These are phyloP conservation scores for Hyphopichia burtonii DNA, from an alignment of 1,139 yeast genomes.

Conservation along the genomic window DNA sequence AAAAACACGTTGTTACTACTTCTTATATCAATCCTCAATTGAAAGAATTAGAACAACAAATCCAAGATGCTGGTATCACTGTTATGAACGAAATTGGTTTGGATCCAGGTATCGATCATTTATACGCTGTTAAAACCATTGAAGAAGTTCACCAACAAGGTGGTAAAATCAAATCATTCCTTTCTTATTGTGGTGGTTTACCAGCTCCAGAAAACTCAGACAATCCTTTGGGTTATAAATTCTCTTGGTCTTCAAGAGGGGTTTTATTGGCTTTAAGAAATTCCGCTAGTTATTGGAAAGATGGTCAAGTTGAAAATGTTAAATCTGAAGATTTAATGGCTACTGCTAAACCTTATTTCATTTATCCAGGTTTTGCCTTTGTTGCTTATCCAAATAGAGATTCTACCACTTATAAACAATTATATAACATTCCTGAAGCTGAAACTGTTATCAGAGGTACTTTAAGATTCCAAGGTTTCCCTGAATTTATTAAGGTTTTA, in stretches of 20 bases:
- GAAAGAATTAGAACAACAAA: slow-evolving; percentile 73
- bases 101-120: slow-evolving; percentile 98
- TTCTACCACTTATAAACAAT: slow-evolving; percentile 88
- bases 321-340: slow-evolving; percentile 92
- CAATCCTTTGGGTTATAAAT: slow-evolving; percentile 97
- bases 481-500: slow-evolving; percentile 91
- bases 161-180: slow-evolving; percentile 90
- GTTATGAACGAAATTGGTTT: slow-evolving; percentile 93
- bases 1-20: slow-evolving; percentile 93
- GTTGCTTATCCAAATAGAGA: slow-evolving; percentile 98
- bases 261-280: slow-evolving; percentile 93
- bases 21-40: slow-evolving; percentile 94
- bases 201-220: slow-evolving; percentile 98
- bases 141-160: slow-evolving; percentile 91
- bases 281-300: slow-evolving; percentile 84
- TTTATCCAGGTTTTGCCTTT: slow-evolving; percentile 92
- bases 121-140: slow-evolving; percentile 96
- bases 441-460: slow-evolving; percentile 97
- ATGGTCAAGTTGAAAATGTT: slow-evolving; percentile 79
- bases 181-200: slow-evolving; percentile 97
- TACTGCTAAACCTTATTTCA: slow-evolving; percentile 90
- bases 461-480: slow-evolving; percentile 97
- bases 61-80: slow-evolving; percentile 80
- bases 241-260: slow-evolving; percentile 99
- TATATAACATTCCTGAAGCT: slow-evolving; percentile 95